Base-by-base conservation (phyloP, 768 basidiomycete species). In the Termitomyces sp. region DNA sequence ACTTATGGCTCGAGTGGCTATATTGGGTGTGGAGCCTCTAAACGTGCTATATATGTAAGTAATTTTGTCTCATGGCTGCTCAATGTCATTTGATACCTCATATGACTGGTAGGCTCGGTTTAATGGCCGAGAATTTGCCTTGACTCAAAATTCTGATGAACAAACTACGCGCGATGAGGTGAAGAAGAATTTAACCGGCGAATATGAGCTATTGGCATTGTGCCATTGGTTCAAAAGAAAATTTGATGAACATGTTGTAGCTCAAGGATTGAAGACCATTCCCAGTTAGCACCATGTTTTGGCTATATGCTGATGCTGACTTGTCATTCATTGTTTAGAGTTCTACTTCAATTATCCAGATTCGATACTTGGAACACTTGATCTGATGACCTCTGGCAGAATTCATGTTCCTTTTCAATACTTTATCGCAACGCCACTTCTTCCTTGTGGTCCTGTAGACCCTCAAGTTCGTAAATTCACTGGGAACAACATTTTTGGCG, bases 11-110 rank as follows among this genome's bases (percentile, higher is more conserved):
- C 20, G 2, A 59, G 54, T 27, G 48, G 45, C 6, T 59, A 53
- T 58, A 65, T 69, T 64, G 67, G 68, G 6, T 49, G 56, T 45
- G 63, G 67, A 0, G 60, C 41, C 24, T 63, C 67, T 48, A 69
- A 64, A 54, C 48, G 44, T 20, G 63, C 62, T n/a, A 65, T 69
- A 16, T 69, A 69, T 62, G 62, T 66, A 55, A 42, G 65, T 66
- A 8, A 1, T 51, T 36, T 16, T 16, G 2, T 12, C 4, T 27
- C 1, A 4, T 27, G 4, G 27, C 4, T 27, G 27, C 4, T 27
- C 27, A 27, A 4, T 27, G 27, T 12, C 13, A 3, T 65, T 63
- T 61, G 42, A 30, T 12, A 11, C 5, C 15, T 41, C n/a, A n/a
- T 27, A 4, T 27, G 27, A 27, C 4, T 27, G n/a, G 7, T 45